Base-by-base conservation (phyloP, 164 flowering plant genomes). In the Vitis vinifera region DNA sequence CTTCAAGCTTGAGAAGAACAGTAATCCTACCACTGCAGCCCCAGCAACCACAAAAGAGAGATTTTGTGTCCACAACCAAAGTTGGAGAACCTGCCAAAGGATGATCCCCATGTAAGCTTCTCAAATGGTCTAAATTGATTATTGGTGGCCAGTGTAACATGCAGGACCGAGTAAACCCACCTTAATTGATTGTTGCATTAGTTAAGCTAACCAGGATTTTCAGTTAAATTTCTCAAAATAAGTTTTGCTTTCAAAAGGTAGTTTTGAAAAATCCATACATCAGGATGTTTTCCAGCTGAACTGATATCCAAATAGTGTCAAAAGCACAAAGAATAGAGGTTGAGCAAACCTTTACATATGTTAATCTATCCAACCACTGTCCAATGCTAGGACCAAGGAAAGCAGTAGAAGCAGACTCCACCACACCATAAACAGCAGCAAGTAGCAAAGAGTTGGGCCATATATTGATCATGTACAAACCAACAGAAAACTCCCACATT, bases 401-500 rank as follows among this genome's bases (percentile, higher is more conserved):
- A 19, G 86, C 91, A 47, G 79, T 85, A 1, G 97, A 92, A n/a
- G 88, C 86, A 66, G 91, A 78, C 77, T 92, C 98, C 10, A 86
- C 81, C 17, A 79, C 90, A 59, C 97, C 97, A 81, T 92, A 94
- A 10, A 87, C 56, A 59, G 98, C 97, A 10, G 94, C 79, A 63
- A 91, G 79, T 65, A 92, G 84, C 69, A 94, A 79, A 11, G 98
- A 92, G 59, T 87, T 77, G 1, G 97, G 97, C 94, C 94, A 90
- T 61, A 94, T 30, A 66, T 68, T 79, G 80, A 92, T 89, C 97
- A 94, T 90, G 78, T 91, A 94, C 56, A 92, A 70, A 52, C 85
- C 97, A 69, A 94, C 97, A 51, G 98, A 88, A 81, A 94, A 94
- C 78, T 94, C 97, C 97, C 98, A 94, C 95, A 91, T 91, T 75